Base-by-base conservation (phyloP, 2,329 filamentous ascomycete species). In the Metarhizium sp. region DNA sequence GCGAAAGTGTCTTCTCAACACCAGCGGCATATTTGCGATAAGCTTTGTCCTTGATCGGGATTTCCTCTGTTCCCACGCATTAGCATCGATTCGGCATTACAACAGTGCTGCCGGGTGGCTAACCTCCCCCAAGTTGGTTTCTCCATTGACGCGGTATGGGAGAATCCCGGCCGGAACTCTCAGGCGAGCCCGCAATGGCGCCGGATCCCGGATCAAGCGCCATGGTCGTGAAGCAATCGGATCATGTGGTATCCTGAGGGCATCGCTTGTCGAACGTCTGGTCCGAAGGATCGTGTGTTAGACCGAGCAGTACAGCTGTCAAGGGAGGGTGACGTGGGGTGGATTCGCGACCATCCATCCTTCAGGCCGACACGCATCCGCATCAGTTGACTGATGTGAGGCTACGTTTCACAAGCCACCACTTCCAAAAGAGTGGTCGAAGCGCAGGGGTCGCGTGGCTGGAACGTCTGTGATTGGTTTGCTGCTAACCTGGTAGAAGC, bases 1-100 rank as follows among this genome's bases (percentile, higher is more conserved):
- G 79, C 49, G 88, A 82, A 59, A 99, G 79, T 38, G 91, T 88
- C 69, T 91, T 84, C 66, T 97, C 92, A 61, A 99, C 86, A 57
- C 85, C 88, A 51, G 86, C 83, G 48, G 91, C 90, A 82, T 97
- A 99, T 70, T 92, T 88, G 61, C 92, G 90, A 69, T 90, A 92
- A 53, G 78, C 71, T 69, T 86, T 86, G 71, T 86, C 84, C 68
- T 82, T 84, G 47, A 72, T 73, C 14, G 75, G 75, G 51, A 72
- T 61, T 51, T 80, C 83, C 69, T 88, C 77, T 82, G 20, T 45
- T 18, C 6, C 32, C 2, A 47, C 38, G 25, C 5, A 51, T 55
- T 45, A 60, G 59, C 30, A 50, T 48, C 16, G 51, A 34, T 8
- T 32, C 6, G 10, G n/a, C 48, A 40, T 10, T 13, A 36, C 8